phyloP scores from a whole-genome alignment of 257 asterid genomes.

The Plantago elongata region DNA sequence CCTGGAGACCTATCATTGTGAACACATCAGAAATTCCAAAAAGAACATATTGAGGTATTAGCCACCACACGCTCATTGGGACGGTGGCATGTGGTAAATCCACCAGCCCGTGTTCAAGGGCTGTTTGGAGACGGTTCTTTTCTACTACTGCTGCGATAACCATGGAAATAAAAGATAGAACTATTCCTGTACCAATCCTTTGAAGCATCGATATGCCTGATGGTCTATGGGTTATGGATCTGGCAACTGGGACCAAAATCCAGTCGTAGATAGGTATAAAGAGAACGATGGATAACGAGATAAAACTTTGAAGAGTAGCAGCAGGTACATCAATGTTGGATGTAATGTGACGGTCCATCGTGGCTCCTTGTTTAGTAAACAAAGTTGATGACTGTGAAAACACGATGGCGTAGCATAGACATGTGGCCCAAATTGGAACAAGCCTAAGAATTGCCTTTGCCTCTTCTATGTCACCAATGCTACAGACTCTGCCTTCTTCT shows the following conservation, averaged over 20 bases:
- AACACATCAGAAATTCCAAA: constrained; percentile 50
- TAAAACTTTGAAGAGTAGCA: constrained; percentile 46
- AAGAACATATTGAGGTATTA: constrained; percentile 48
- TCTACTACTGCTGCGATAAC: constrained; percentile 33
- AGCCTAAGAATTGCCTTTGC: constrained; percentile 50
- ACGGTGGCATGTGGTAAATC: constrained; percentile 29
- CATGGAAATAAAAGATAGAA: constrained; percentile 22
- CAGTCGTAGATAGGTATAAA: constrained; percentile 51
- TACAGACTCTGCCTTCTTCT: constrained; percentile 26
- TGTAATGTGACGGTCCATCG: constrained; percentile 51
- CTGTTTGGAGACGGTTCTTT: constrained; percentile 30
- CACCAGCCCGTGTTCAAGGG: constrained; percentile 24
- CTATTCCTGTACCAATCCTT: constrained; percentile 28
- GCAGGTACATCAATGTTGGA: constrained; percentile 42
- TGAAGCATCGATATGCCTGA: constrained; percentile 36
- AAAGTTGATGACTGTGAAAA: constrained; percentile 48
- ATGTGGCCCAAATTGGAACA: constrained; percentile 52
- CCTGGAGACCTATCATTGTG: constrained; percentile 56
- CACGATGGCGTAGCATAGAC: constrained; percentile 41
- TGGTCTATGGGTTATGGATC: constrained; percentile 24
- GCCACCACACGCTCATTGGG: constrained; percentile 51
- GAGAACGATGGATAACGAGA: constrained; percentile 34
- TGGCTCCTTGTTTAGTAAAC: constrained; percentile 55
- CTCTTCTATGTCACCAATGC: constrained; percentile 38
- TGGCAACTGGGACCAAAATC: constrained; percentile 39